Conservation (phyloP, 2,329 filamentous ascomycete species). For the Ophiostoma tasmaniense region DNA sequence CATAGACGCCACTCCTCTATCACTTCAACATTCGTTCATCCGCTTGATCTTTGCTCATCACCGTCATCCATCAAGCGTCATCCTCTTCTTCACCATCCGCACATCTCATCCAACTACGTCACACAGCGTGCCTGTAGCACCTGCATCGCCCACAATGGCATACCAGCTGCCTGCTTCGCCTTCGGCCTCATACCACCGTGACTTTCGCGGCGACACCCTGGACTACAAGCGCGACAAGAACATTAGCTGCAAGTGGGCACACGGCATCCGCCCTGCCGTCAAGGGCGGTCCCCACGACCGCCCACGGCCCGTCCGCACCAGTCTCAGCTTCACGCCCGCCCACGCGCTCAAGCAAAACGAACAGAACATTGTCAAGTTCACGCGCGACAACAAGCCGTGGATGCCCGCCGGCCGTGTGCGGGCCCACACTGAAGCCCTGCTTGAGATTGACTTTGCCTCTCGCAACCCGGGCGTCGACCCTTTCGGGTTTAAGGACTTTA, state of each 20-base stretch:
- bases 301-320: conserved; percentile 2
- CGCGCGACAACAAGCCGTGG: conserved; percentile 22
- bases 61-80: no score
- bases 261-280: conserved; percentile 27
- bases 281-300: conserved; percentile 19
- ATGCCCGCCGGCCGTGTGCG: conserved; percentile 27
- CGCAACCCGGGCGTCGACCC: background rate
- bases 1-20: no score
- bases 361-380: conserved; percentile 34
- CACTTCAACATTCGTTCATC: no score
- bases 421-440: conserved; percentile 28
- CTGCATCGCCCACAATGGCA: background rate
- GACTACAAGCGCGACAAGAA: conserved; percentile 39
- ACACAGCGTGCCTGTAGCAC: background rate
- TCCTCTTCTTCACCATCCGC: background rate
- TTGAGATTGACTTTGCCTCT: conserved; percentile 26
- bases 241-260: conserved; percentile 34
- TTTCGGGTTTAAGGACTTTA: conserved; percentile 23
- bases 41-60: background rate
- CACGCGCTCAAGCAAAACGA: conserved; percentile 18
- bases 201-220: conserved; percentile 36
- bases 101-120: background rate
- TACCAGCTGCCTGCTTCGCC: conserved; percentile 19
- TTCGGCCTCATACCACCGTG: conserved; percentile 27
- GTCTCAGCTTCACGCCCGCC: background rate